Conservation (phyloP, 1,284 basidiomycete species). For the Mrakiaceae sp. region DNA sequence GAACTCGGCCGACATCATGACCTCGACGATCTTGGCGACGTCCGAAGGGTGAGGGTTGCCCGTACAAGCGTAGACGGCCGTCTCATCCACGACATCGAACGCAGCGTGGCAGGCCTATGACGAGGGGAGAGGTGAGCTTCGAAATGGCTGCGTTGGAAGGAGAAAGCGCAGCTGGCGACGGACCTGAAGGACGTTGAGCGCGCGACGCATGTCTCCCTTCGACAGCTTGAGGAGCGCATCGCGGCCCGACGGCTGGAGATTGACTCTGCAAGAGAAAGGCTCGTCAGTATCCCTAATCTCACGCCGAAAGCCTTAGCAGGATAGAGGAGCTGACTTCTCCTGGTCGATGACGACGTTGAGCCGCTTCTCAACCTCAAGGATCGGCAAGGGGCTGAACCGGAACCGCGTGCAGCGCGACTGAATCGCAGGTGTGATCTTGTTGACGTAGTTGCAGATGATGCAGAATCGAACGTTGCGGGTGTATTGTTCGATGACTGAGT, state of each 20-base stretch:
- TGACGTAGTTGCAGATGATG: constrained; percentile 99
- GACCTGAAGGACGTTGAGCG: constrained; percentile 81
- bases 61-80: constrained; percentile 91
- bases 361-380: constrained; percentile 71
- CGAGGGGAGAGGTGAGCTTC: background rate
- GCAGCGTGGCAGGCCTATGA: constrained; percentile 89
- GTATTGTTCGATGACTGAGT: constrained; percentile 86
- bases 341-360: constrained; percentile 67
- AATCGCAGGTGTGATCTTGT: constrained; percentile 97
- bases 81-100: constrained; percentile 76
- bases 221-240: constrained; percentile 83
- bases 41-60: constrained; percentile 91
- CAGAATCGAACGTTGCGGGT: constrained; percentile 98
- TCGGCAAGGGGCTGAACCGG: constrained; percentile 89
- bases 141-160: background rate
- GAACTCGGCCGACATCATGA: constrained; percentile 95
- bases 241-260: constrained; percentile 74
- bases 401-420: constrained; percentile 98
- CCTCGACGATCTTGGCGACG: constrained; percentile 83
- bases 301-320: background rate
- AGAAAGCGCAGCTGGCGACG: constrained; percentile 9
- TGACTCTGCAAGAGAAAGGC: constrained; percentile 49
- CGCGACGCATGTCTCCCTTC: constrained; percentile 93
- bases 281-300: background rate
- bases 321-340: constrained; percentile 55